These are phyloP conservation scores for Fusarium sp. DNA, from an alignment of 2,329 filamentous ascomycete species.

Conservation along the genomic window DNA sequence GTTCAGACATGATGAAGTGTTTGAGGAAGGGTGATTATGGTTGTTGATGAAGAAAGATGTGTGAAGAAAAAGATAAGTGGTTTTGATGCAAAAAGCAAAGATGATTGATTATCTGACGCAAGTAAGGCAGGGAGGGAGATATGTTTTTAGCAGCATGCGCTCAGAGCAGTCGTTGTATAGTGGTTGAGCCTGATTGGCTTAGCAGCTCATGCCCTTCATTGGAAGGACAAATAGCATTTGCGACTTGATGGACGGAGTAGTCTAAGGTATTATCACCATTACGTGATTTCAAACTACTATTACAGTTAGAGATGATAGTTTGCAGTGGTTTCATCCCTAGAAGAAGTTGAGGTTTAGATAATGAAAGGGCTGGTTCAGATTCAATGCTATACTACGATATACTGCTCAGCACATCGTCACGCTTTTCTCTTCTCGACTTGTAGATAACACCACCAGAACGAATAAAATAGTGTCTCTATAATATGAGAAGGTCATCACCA, in stretches of 20 bases:
- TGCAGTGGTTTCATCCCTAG: not conserved
- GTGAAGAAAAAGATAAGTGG: not conserved
- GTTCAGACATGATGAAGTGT: constrained; percentile 31
- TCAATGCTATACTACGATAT: not conserved
- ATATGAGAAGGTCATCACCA: not conserved
- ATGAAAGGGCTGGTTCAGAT: not conserved
- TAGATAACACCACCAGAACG: not conserved
- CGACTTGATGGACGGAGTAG: not conserved
- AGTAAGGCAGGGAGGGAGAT: not conserved
- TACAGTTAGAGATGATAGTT: not conserved
- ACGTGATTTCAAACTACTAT: not conserved
- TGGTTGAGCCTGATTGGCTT: constrained; percentile 2
- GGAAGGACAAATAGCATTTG: not conserved
- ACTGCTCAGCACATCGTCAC: not conserved
- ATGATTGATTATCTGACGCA: not conserved
- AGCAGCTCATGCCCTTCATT: not conserved
- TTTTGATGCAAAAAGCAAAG: not conserved
- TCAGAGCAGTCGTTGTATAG: not conserved
- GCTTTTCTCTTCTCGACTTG: not conserved
- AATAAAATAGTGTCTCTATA: not conserved
- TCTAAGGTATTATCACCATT: not conserved
- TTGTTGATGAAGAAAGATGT: not conserved
- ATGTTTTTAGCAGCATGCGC: not conserved
- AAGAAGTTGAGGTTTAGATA: not conserved
- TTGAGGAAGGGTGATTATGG: not conserved